Evolutionary conservation across 139 green algal genomes (phyloP), one percentile per base, ranked within the genome.

Genomic region (Mychonastes homosphaera): DNA sequence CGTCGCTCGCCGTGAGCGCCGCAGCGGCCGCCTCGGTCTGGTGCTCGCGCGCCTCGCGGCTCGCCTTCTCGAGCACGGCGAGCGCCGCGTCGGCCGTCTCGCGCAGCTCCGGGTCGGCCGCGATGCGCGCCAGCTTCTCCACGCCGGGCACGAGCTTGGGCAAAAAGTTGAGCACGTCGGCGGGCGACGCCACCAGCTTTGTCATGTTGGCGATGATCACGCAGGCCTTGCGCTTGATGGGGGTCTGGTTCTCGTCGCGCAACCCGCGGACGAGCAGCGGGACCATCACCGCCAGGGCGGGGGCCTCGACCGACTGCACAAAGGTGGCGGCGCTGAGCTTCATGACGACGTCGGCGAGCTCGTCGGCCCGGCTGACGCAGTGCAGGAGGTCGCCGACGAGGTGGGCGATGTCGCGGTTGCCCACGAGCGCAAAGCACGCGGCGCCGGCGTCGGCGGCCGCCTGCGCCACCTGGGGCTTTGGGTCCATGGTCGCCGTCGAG

Each of bases 181-280:
- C 54, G 10, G 87, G 80, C 58, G 85, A 83, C 56, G 88, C 81
- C n/a, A 95, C 86, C 47, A 90, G 79, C 76, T 97, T 95, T 56
- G 72, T 72, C 88, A 97, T 96, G 82, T 95, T 95, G 65, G 87
- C 76, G 45, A 90, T 90, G 75, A 94, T 94, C 58, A 91, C 64
- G 49, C 71, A 78, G 21, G 79, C 68, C 79, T 95, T 90, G 63
- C 88, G 82, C 79, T 90, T 87, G 71, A 94, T 88, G 61, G 84
- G 67, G 10, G 85, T 90, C 28, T 73, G 49, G 43, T 69, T 90
- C 28, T 73, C 51, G 43, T 69, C 54, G 21, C 66, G 65, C 38
- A 95, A 73, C 32, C 86, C 86, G 46, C 82, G 77, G 47, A 84
- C 52, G 36, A 96, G 79, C 59, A 96, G 77, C 13, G 88, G 88